Evolutionary conservation across 192 early-diverging fungal species (phyloP), one percentile per base, ranked within the genome.

Genomic region (Podila horticola): DNA sequence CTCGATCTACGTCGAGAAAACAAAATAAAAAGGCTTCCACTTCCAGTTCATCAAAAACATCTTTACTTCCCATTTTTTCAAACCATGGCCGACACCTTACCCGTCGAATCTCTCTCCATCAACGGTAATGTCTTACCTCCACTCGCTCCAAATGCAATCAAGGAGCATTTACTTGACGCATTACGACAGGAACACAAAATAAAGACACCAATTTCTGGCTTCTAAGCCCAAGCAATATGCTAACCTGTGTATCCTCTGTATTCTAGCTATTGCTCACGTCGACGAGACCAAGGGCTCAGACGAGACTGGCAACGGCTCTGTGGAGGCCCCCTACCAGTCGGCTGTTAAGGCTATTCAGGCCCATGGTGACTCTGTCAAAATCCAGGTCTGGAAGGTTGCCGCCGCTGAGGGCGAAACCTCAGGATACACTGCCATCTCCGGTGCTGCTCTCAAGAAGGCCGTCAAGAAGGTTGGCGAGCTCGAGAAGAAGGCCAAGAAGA

Each of bases 401-500:
- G 55, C 71, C 48, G 48, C 71, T 58, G 75, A 59, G 24, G 91
- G 88, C n/a, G 91, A 92, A 57, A 91, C 88, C 22, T 72, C 70
- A 66, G 77, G 71, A 68, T 98, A 87, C 82, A 86, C 85, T 55
- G 88, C 91, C 58, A 92, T 95, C 75, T 94, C 96, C n/a, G 92
- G 90, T 38, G 89, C 97, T 59, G 96, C 94, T 11, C 75, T 97
- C 63, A 99, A 99, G 88, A 99, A 99, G 84, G 93, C 93, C 9
- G 90, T 92, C 73, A 94, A 94, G 84, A 86, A 86, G 34, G 82
- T 91, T 67, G 91, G 87, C 59, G 84, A 89, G 55, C 76, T 88
- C 22, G 66, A 84, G 65, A 91, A 89, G 83, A 96, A 96, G 88
- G 90, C 90, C 36, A 90, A 92, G 86, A 97, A 98, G 89, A 76